These are phyloP conservation scores for Heliocybe sulcata DNA, from an alignment of 1,284 basidiomycete genomes.

Conservation along the genomic window DNA sequence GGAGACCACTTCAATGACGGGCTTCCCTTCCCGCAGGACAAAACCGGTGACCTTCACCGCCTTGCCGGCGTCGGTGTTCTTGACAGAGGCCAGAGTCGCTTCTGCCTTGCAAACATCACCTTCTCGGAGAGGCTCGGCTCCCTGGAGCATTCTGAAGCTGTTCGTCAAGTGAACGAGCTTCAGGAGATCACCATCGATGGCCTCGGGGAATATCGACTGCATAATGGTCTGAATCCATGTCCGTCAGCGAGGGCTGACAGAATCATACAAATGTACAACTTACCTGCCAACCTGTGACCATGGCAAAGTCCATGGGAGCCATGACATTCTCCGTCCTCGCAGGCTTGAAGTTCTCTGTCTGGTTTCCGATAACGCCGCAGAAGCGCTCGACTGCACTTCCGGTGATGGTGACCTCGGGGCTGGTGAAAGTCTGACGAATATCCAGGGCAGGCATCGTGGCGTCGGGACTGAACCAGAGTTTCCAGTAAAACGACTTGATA, in stretches of 20 bases:
- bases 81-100: conserved; percentile 85
- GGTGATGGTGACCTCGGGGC: conserved; percentile 78
- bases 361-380: conserved; percentile 91
- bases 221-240: conserved; percentile 72
- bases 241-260: neutral
- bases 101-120: conserved; percentile 91
- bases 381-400: conserved; percentile 79
- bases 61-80: conserved; percentile 91
- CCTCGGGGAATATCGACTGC: conserved; percentile 91
- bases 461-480: conserved; percentile 89
- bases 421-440: conserved; percentile 73
- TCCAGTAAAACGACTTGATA: conserved; percentile 98
- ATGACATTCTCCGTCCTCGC: conserved; percentile 63
- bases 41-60: conserved; percentile 88
- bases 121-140: conserved; percentile 69
- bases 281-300: conserved; percentile 96
- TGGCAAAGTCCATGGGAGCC: conserved; percentile 98
- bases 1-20: conserved; percentile 90
- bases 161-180: conserved; percentile 97
- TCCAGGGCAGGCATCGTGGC: conserved; percentile 69
- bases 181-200: conserved; percentile 89
- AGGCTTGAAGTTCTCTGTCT: conserved; percentile 85
- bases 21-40: conserved; percentile 69
- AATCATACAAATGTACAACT: conserved; percentile 20
- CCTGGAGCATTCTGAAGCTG: conserved; percentile 86